Evolutionary conservation across 495 filamentous ascomycete genomes (phyloP).

Genomic region (Neurospora sp.): DNA sequence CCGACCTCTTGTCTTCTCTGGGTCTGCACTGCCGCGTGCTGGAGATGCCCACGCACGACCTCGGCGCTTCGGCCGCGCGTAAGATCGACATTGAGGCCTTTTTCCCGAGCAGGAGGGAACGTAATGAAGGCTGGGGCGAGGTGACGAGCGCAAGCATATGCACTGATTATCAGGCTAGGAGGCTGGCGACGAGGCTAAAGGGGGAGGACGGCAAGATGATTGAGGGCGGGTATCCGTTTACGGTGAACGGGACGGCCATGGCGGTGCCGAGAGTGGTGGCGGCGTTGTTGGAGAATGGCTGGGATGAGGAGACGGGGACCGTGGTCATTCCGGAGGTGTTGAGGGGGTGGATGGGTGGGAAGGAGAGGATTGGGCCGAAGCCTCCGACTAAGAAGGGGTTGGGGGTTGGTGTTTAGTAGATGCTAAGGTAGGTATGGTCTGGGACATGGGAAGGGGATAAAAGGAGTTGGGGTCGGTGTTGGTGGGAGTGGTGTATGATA

Average conservation of each 20-base stretch:
- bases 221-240: conserved; percentile 52
- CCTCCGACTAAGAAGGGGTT: not conserved
- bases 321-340: conserved; percentile 70
- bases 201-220: conserved; percentile 30
- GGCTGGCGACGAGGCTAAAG: conserved; percentile 62
- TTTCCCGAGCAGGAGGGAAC: conserved; percentile 69
- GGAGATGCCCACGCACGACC: conserved; percentile 82
- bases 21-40: conserved; percentile 79
- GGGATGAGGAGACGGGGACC: conserved; percentile 53
- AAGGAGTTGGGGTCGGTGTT: not conserved
- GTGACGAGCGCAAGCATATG: conserved; percentile 85
- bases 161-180: conserved; percentile 85
- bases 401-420: not conserved
- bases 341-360: conserved; percentile 67
- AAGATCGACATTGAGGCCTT: conserved; percentile 91
- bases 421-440: not conserved
- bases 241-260: conserved; percentile 89
- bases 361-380: conserved; percentile 50
- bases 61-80: conserved; percentile 75
- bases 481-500: not conserved
- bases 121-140: conserved; percentile 84
- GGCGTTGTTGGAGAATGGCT: conserved; percentile 88
- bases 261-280: conserved; percentile 85
- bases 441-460: not conserved
- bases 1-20: conserved; percentile 64